Conservation (phyloP, 73 alveolate species). For the Tetrahymena malaccensis region DNA sequence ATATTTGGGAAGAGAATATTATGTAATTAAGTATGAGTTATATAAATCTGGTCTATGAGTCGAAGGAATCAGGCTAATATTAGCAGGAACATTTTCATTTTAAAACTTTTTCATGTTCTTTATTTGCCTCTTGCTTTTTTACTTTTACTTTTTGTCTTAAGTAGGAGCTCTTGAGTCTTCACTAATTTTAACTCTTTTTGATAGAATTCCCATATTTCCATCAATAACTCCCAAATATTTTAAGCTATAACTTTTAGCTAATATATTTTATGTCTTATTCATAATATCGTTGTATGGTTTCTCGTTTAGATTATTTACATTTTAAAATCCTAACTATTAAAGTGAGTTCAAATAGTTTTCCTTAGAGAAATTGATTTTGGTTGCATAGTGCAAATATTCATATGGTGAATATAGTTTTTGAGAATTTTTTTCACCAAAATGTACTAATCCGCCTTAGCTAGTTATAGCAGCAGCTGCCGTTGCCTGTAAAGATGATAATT, state of each 20-base stretch:
- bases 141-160: not conserved
- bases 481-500: not conserved
- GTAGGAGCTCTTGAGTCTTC: not conserved
- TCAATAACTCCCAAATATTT: not conserved
- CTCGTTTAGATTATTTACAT: not conserved
- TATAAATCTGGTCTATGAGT: not conserved
- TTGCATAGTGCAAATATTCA: not conserved
- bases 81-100: not conserved
- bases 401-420: not conserved
- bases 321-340: not conserved
- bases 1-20: not conserved
- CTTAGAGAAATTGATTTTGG: not conserved
- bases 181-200: not conserved
- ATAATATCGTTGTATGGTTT: not conserved
- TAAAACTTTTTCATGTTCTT: not conserved
- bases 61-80: not conserved
- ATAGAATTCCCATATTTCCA: not conserved
- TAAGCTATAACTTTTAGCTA: not conserved
- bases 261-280: not conserved
- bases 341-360: not conserved
- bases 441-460: not conserved
- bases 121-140: not conserved
- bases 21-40: not conserved
- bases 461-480: not conserved
- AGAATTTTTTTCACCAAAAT: not conserved